These are phyloP conservation scores for Pulveroboletus sp. DNA, from an alignment of 768 basidiomycete species.

Conservation along the genomic window DNA sequence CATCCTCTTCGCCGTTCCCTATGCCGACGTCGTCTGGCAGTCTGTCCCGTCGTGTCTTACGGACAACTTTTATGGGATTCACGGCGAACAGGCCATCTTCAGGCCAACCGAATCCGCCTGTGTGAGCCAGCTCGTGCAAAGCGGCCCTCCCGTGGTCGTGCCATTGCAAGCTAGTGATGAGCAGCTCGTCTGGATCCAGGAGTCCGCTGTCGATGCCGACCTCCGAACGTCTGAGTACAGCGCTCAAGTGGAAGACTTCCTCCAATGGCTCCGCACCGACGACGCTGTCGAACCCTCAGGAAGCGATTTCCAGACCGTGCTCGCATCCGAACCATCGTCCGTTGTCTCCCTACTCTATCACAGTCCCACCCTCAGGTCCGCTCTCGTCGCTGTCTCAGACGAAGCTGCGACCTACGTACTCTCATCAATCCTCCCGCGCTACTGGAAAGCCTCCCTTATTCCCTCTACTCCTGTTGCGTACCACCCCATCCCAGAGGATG, in stretches of 20 bases:
- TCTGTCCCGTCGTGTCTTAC: slow-evolving; percentile 40
- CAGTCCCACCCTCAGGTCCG: slow-evolving; percentile 33
- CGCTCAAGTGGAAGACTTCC: slow-evolving; percentile 35
- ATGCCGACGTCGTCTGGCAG: slow-evolving; percentile 12
- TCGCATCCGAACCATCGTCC: slow-evolving; percentile 5
- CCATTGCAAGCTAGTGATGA: slow-evolving; percentile 25
- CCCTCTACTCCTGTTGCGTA: slow-evolving; percentile 45
- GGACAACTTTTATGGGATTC: slow-evolving; percentile 51
- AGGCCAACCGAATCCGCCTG: slow-evolving; percentile 38
- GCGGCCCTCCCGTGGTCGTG: slow-evolving; percentile 2
- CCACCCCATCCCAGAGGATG: slow-evolving; percentile 52
- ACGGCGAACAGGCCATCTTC: slow-evolving; percentile 50
- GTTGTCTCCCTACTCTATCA: slow-evolving; percentile 38
- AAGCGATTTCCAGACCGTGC: slow-evolving; percentile 17
- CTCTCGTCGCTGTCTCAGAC: slow-evolving; percentile 46
- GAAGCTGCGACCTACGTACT: slow-evolving; percentile 39
- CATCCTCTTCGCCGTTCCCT: slow-evolving; percentile 21
- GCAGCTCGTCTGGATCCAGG: slow-evolving; percentile 60
- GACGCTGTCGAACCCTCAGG: slow-evolving; percentile 8
- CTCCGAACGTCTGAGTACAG: slow-evolving; percentile 33
- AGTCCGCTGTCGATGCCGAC: slow-evolving; percentile 45
- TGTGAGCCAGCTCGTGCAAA: slow-evolving; percentile 13
- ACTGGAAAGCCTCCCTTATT: slow-evolving; percentile 67
- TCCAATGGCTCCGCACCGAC: slow-evolving; percentile 27
- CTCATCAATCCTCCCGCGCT: slow-evolving; percentile 62